Evolutionary conservation across 306 rosid genomes (phyloP), one percentile per base, ranked within the genome.

Genomic region (Vachellia pachyceras): DNA sequence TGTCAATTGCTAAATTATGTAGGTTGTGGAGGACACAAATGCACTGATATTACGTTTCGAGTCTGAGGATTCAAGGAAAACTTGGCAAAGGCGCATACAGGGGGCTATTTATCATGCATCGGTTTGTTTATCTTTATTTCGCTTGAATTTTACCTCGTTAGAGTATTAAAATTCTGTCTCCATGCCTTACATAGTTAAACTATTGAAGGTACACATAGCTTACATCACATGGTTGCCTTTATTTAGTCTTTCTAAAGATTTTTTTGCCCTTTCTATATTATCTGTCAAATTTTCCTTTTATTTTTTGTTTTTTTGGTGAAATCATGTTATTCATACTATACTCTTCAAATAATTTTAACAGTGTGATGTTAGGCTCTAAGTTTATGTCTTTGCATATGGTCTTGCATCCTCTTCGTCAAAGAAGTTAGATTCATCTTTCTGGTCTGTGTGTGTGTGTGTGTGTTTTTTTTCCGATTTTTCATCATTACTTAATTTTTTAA

Each of bases 31-130:
- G 90, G 99, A 95, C 75, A 65, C 84, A 79, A 90, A 87, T 91
- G 94, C 99, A 55, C 80, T 91, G 80, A 89, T 95, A 82, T 70
- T 93, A 70, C 92, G 84, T 41, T 93, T 90, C 79, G 97, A 93
- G 45, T 91, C 94, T 74, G 97, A 90, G 46, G 97, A 89, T 77
- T 89, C 85, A 45, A 89, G 83, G 86, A 93, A 91, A 82, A 85
- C 80, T 75, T 95, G 99, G 99, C 95, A 91, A 20, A 90, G 83
- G 77, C 91, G 91, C 79, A 73, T 93, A 87, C 96, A 92, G 84
- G 92, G 97, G 83, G 99, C 97, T 77, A 89, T 95, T 75, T 93
- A 95, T 87, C 82, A 89, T 82, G 91, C 99, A 87, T 95, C 97
- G 87, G 99, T 77, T 77, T 82, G 85, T 82, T 77, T 80, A 18